Conservation (phyloP, 2,329 filamentous ascomycete genomes). For the Dichotomopilus funicola region DNA sequence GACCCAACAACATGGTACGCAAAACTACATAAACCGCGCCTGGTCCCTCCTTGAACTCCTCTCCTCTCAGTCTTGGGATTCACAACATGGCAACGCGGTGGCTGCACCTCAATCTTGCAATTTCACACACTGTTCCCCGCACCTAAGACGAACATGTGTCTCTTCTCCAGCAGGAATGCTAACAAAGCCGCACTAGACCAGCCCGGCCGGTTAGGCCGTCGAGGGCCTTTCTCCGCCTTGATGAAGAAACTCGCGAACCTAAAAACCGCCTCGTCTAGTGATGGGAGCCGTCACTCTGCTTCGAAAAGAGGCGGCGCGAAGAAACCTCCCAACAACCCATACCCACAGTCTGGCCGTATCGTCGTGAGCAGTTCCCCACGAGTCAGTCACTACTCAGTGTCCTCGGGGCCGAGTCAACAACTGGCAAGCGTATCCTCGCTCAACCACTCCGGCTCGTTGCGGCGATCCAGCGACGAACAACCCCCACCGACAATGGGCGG, state of each 20-base stretch:
- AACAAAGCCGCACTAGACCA: conserved; percentile 50
- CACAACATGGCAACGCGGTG: neutral
- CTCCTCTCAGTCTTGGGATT: neutral
- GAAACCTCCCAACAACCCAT: conserved; percentile 75
- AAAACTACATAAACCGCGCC: neutral
- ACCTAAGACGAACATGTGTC: too few relatives aligned
- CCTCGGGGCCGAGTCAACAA: conserved; percentile 47
- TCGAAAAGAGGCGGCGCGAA: conserved; percentile 43
- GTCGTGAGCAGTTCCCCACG: conserved; percentile 26
- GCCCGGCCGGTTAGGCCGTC: conserved; percentile 55
- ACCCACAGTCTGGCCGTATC: conserved; percentile 69
- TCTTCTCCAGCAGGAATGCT: conserved; percentile 19
- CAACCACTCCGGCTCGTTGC: conserved; percentile 52
- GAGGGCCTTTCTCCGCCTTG: conserved; percentile 85
- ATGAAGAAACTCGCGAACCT: conserved; percentile 90
- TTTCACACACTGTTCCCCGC: too few relatives aligned
- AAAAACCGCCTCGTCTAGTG: conserved; percentile 61
- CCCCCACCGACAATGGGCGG: conserved; percentile 53
- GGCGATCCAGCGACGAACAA: conserved; percentile 53
- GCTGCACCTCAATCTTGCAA: too few relatives aligned
- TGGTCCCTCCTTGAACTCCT: conserved; percentile 1
- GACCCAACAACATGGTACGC: conserved; percentile 24
- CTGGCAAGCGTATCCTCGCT: conserved; percentile 47
- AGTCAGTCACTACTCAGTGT: conserved; percentile 49
- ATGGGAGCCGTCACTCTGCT: conserved; percentile 38